Evolutionary conservation across 345 rosid species (phyloP), one percentile per base, ranked within the genome.

Genomic region (Lepidium aucheri): DNA sequence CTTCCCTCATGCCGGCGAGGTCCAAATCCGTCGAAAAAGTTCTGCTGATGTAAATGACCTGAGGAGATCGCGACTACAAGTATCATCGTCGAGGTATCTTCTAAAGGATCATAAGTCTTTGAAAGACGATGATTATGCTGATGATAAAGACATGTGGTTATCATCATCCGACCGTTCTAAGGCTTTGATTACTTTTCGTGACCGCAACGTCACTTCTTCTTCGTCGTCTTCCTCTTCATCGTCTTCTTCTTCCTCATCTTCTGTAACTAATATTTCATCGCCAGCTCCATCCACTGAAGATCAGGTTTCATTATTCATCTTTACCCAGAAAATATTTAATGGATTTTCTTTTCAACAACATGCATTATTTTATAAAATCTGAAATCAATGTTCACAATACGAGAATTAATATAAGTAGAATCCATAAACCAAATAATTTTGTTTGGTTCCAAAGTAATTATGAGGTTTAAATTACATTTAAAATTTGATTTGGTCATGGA

Each of bases 21-120:
- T 44, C 22, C 73, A 75, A 57, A 32, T 33, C 22, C 87, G 86
- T 8, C 71, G 94, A 41, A 83, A 79, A 81, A 90, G 94, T 83
- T 84, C 89, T 0, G 83, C 88, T 56, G 89, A 82, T 22, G 46
- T 67, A 12, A 70, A 71, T 57, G 94, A 68, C 6, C 5, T 68
- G n/a, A 74, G 70, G 28, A 63, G 65, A 57, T 10, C 10, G 7
- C 54, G 7, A 18, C 0, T 59, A 30, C 40, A 62, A 69, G 20
- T 76, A 72, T 67, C 24, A 41, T 84, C 95, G 5, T 76, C 96
- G 18, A 82, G 85, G 67, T 79, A 83, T 78, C 96, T 92, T 24
- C 55, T 87, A 14, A 83, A 82, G 63, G 86, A 89, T 72, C 72
- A 73, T 43, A 76, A 38, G 33, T 77, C 81, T 20, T 65, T 34